A percentile compares a stretch with the other conserved stretches of the same genome.
Conservation (phyloP, 2,329 filamentous ascomycete species). For the Escovopsis sp. region DNA sequence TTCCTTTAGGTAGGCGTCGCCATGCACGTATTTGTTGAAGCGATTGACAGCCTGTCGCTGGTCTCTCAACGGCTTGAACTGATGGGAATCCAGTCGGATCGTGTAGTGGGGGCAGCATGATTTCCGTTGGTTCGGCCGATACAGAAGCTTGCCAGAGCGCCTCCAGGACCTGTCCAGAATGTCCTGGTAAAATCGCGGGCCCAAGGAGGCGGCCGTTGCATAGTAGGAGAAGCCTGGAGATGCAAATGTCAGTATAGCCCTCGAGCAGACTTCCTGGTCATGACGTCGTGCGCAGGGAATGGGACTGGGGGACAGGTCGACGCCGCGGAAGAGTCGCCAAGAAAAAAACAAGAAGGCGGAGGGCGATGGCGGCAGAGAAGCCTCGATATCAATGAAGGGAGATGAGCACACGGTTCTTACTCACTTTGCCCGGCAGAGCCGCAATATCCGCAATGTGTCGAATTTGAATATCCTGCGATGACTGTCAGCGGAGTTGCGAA, state of each 20-base stretch:
- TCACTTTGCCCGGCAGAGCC: conserved; percentile 31
- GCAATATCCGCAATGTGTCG: conserved; percentile 38
- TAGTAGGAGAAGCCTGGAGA: conserved; percentile 57
- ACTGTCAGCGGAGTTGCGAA: neutral
- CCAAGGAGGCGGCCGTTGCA: conserved; percentile 44
- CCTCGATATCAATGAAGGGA: too few relatives aligned
- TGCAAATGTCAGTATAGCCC: conserved; percentile 1
- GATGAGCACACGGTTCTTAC: conserved; percentile 23
- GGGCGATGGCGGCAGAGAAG: too few relatives aligned
- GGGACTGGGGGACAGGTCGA: too few relatives aligned
- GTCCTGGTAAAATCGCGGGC: conserved; percentile 51
- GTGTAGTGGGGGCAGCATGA: conserved; percentile 92
- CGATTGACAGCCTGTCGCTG: conserved; percentile 63
- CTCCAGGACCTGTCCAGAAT: conserved; percentile 67
- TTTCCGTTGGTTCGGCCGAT: conserved; percentile 60
- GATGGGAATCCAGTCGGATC: conserved; percentile 51
- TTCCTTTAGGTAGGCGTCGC: conserved; percentile 50
- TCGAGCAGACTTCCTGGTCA: neutral
- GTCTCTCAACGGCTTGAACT: conserved; percentile 52
- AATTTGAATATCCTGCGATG: conserved; percentile 32
- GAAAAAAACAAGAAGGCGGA: too few relatives aligned
- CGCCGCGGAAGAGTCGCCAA: too few relatives aligned
- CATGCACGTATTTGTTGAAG: conserved; percentile 58
- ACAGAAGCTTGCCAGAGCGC: conserved; percentile 54
- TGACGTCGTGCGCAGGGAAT: too few relatives aligned